Base-by-base conservation (phyloP, 345 rosid species). In the Turnera subulata region DNA sequence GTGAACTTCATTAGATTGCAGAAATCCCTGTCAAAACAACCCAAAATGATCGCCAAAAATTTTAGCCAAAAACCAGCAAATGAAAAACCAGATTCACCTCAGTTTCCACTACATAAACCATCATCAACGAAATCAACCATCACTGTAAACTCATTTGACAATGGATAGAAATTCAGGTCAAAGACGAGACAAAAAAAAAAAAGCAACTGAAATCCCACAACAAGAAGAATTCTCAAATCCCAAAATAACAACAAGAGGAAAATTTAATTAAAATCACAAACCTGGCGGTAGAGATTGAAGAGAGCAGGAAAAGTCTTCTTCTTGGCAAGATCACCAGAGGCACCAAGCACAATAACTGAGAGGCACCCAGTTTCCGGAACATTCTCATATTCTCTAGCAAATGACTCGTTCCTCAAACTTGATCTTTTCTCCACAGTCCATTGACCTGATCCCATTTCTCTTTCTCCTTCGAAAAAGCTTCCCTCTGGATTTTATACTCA, bases 301-400 rank as follows among this genome's bases (percentile, higher is more conserved):
- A 91, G 93, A 7, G 97, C 97, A 19, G 97, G 96, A 64, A 91
- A 91, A 61, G 97, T 91, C 79, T 91, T 91, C 80, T 91, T 91
- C 84, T 88, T 91, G 57, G 97, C 97, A 59, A 91, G 94, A 83
- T 91, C 97, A 73, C 97, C 96, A 65, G 96, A 87, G 57, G 97
- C 97, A 68, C 97, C 97, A 25, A 91, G 87, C 57, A 91, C 96
- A 32, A 85, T 56, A 62, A 91, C 78, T 11, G 97, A 87, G 58
- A 93, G 90, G 73, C 95, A 81, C 25, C 99, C 97, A 45, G 82
- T 76, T 79, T 85, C 99, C 3, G 69, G 50, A 57, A 60, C 80
- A 64, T 44, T 37, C 38, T 73, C 92, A 4, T 59, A 16, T 24
- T 82, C 88, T 40, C 39, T 71, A 1, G 40, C 33, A 57, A 80